Percentiles rank a stretch among this genome's conserved stretches.
These are phyloP conservation scores for Ophiocordyceps camponoti-floridani DNA, from an alignment of 2,329 filamentous ascomycete genomes.

Conservation along the genomic window DNA sequence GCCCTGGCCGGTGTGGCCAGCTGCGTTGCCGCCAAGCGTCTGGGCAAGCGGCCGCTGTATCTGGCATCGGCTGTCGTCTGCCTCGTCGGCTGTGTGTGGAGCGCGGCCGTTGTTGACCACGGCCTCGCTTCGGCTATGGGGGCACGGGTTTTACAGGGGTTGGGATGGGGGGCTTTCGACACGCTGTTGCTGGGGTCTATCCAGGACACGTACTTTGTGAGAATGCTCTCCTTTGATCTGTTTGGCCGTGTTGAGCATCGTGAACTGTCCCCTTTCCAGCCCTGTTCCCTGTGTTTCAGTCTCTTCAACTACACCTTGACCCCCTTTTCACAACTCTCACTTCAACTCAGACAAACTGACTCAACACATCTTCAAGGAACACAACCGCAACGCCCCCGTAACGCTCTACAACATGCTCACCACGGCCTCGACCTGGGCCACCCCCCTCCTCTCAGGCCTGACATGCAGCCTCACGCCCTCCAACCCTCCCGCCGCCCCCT, in stretches of 20 bases:
- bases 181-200: constrained; percentile 32
- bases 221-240: constrained; percentile 5
- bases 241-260: no score
- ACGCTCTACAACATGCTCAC: constrained; percentile 25
- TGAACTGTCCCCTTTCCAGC: no score
- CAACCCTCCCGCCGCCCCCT: constrained; percentile 26
- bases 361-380: constrained; percentile 17
- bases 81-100: constrained; percentile 32
- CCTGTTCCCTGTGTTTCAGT: background rate
- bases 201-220: constrained; percentile 38
- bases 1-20: constrained; percentile 24
- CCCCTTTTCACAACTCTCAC: background rate
- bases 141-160: constrained; percentile 33
- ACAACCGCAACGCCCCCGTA: constrained; percentile 28
- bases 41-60: constrained; percentile 36
- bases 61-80: constrained; percentile 25
- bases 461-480: constrained; percentile 19
- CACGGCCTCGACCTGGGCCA: constrained; percentile 31
- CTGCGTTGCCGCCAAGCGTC: constrained; percentile 23
- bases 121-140: constrained; percentile 29
- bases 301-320: no score
- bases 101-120: constrained; percentile 18
- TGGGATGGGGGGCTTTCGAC: constrained; percentile 43
- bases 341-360: background rate
- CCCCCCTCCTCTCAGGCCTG: constrained; percentile 33